Evolutionary conservation across 495 filamentous ascomycete species (phyloP), one percentile per base, ranked within the genome.

Genomic region (Penicillium tannophilum): DNA sequence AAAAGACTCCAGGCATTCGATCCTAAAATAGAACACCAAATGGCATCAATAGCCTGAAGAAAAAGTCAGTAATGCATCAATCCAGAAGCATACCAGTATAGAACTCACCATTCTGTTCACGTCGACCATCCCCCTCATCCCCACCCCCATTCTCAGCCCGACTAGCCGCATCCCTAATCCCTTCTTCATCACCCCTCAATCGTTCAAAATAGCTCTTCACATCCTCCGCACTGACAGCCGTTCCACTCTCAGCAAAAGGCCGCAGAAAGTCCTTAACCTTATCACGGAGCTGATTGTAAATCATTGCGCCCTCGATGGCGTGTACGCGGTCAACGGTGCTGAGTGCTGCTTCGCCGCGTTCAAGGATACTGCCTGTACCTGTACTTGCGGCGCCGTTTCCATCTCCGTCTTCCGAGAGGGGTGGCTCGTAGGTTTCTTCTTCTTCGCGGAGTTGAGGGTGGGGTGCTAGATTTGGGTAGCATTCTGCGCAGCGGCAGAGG

Each of bases 291-390:
- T 94, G 86, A 63, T 97, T 97, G 72, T 97, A 98, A 12, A 90
- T 91, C 91, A 97, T 96, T 11, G 95, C 93, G 19, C 94, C 94
- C 72, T 98, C 93, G 60, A 98, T 97, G 4, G 94, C 94, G 19
- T 87, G 79, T 17, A 98, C 92, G 3, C 94, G 87, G 70, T 98
- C 94, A 19, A 98, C 85, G 60, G 89, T 93, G 70, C 84, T 90
- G 28, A 98, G 79, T 0, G 92, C 94, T 24, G 88, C 90, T 70
- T 98, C 93, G 41, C 93, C 94, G 19, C 90, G 88, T 26, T 98
- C 92, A 31, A 92, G 84, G 5, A 98, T 74, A 61, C 89, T 93
- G 41, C 88, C 89, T 0, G 84, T 84, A 31, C 84, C 84, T 1
- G 79, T 79, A 53, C 85, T 89, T 52, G 76, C 35, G 67, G 79